phyloP scores from a whole-genome alignment of 192 early-diverging fungal genomes.

The Borealophlyctis nickersoniae region DNA sequence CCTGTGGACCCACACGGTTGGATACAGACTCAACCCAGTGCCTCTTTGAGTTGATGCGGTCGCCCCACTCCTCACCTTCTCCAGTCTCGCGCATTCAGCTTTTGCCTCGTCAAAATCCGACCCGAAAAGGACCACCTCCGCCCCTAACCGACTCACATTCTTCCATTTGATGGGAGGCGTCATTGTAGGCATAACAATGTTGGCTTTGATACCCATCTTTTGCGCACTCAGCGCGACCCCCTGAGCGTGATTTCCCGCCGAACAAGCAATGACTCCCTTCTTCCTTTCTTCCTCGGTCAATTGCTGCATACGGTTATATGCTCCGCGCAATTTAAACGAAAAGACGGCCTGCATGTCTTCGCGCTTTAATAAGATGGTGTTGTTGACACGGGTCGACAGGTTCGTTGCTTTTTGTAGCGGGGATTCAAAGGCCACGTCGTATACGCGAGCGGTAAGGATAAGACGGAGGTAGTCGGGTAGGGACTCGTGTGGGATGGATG shows the following conservation, averaged over 20 bases:
- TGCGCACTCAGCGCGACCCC: conserved; percentile 88
- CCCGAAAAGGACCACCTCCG: conserved; percentile 83
- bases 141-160: conserved; percentile 89
- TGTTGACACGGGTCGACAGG: conserved; percentile 66
- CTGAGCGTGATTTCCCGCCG: conserved; percentile 98
- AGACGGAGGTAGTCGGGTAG: conserved; percentile 88
- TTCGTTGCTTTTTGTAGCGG: conserved; percentile 83
- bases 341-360: conserved; percentile 98
- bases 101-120: conserved; percentile 96
- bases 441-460: conserved; percentile 91
- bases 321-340: conserved; percentile 97
- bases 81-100: conserved; percentile 72
- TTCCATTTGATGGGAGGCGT: conserved; percentile 79
- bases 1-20: conserved; percentile 17
- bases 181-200: conserved; percentile 95
- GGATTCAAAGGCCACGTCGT: conserved; percentile 87
- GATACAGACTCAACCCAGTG: too few relatives aligned
- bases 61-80: too few relatives aligned
- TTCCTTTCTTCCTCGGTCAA: conserved; percentile 71
- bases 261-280: conserved; percentile 92
- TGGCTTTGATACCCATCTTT: conserved; percentile 86
- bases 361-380: conserved; percentile 82
- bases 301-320: conserved; percentile 89
- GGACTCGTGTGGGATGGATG: too few relatives aligned
- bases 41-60: conserved; percentile 8